Conservation (phyloP, 495 filamentous ascomycete species). For the Lichenothelia convexa region DNA sequence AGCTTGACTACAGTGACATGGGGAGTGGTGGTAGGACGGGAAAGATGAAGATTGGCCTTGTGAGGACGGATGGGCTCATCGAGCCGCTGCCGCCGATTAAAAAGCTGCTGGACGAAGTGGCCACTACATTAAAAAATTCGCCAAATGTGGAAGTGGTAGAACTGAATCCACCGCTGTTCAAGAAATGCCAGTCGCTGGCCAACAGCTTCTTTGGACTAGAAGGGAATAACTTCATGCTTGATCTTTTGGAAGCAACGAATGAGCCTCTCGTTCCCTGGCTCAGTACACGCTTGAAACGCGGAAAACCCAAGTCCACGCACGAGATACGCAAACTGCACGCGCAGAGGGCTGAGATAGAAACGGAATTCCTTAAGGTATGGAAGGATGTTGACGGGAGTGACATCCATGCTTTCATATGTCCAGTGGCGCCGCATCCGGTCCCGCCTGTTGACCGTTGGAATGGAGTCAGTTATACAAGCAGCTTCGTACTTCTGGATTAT, state of each 20-base stretch:
- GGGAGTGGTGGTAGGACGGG: not conserved
- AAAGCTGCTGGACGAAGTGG: slow-evolving; percentile 34
- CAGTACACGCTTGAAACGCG: slow-evolving; percentile 26
- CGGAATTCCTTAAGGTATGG: slow-evolving; percentile 39
- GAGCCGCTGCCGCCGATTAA: slow-evolving; percentile 40
- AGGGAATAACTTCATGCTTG: slow-evolving; percentile 32
- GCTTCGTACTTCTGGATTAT: slow-evolving; percentile 42
- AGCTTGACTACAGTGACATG: not conserved
- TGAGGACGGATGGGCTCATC: slow-evolving; percentile 37
- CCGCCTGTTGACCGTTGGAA: slow-evolving; percentile 46
- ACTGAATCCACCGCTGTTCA: slow-evolving; percentile 30
- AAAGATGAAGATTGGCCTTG: slow-evolving; percentile 33
- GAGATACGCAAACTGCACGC: slow-evolving; percentile 33
- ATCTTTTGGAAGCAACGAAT: slow-evolving; percentile 31
- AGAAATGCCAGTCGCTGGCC: slow-evolving; percentile 34
- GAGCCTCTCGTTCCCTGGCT: slow-evolving; percentile 46
- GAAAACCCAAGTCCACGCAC: slow-evolving; percentile 22
- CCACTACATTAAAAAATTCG: slow-evolving; percentile 21
- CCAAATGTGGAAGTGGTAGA: slow-evolving; percentile 33
- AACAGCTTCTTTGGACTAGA: slow-evolving; percentile 40
- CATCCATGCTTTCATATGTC: slow-evolving; percentile 22
- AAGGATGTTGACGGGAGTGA: slow-evolving; percentile 11
- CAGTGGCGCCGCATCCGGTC: slow-evolving; percentile 28
- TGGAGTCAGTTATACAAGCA: slow-evolving; percentile 39
- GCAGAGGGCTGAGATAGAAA: slow-evolving; percentile 29